phyloP scores from a whole-genome alignment of 331 rosid genomes.

The Phaseolus coccineus region DNA sequence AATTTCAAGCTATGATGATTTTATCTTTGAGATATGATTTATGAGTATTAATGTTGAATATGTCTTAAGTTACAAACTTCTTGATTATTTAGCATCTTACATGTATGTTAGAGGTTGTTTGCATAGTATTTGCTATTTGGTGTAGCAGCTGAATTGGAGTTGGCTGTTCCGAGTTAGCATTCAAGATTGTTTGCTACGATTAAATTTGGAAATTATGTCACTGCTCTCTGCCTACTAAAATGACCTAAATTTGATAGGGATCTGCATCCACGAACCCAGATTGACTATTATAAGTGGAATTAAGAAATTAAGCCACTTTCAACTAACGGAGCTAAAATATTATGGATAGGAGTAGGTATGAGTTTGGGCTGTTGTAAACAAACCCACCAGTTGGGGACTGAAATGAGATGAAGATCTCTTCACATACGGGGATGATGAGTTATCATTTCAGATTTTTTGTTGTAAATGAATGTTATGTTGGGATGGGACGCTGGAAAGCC shows the following conservation, averaged over 20 bases:
- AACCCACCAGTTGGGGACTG: not conserved
- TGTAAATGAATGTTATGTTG: too few relatives aligned
- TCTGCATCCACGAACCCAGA: not conserved
- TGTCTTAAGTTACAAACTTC: not conserved
- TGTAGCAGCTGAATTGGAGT: not conserved
- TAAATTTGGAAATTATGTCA: not conserved
- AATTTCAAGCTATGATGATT: not conserved
- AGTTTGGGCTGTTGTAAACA: slow-evolving; percentile 1
- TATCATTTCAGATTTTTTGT: too few relatives aligned
- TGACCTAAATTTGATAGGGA: not conserved
- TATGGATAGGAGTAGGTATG: not conserved
- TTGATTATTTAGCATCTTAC: slow-evolving; percentile 5
- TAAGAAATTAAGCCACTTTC: slow-evolving; percentile 28
- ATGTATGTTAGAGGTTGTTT: not conserved
- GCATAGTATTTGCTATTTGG: not conserved
- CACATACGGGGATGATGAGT: not conserved
- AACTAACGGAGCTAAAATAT: not conserved
- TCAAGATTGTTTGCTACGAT: not conserved
- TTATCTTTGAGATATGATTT: not conserved
- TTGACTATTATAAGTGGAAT: not conserved
- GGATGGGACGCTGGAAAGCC: too few relatives aligned
- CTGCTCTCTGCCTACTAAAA: not conserved
- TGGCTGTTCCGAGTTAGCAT: not conserved
- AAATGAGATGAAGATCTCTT: slow-evolving; percentile 9
- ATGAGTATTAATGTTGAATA: not conserved